Evolutionary conservation across 2,329 filamentous ascomycete genomes (phyloP), one percentile per base, ranked within the genome.

Genomic region (Sporothrix euskadiensis): DNA sequence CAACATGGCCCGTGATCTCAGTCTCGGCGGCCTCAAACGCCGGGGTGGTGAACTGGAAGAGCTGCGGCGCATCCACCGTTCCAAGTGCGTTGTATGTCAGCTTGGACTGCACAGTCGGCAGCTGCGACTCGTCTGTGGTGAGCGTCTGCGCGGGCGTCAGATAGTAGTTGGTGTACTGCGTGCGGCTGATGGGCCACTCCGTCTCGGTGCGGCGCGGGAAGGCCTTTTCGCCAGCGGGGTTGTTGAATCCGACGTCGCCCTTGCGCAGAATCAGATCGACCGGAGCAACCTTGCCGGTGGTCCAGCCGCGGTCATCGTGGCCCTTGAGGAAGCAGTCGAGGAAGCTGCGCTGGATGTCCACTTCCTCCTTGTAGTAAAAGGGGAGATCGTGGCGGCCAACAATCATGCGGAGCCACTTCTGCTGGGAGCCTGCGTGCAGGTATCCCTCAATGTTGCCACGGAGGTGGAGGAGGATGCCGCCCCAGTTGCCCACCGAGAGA

Each of bases 291-390:
- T 88, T 88, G 35, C 90, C 88, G 10, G 82, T 77, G 0, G 84
- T 85, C 89, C 89, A 91, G n/a, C 89, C 89, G 0, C 83, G 83
- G 0, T 83, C 82, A 76, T 93, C 91, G 0, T 92, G 85, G 1
- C 84, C 88, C 76, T 92, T 92, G 49, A 93, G 84, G 78, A 93
- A 93, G 0, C 90, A 90, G 74, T 92, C 89, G 0, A 93, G 81
- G 79, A 93, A 93, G 76, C 87, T 88, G 65, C 83, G 85, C 78
- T 93, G 91, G 0, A 93, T 77, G 74, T 91, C 88, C 0, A 91
- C 90, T 75, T 92, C 89, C 66, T 92, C 88, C 0, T 86, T 80
- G 78, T 92, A 92, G 81, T 92, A 93, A 79, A 93, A 92, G 0
- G 91, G 91, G 1, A 93, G 83, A 77, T 93, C 91, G 75, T 93